A percentile compares a stretch with the other conserved stretches of the same genome.
Conservation (phyloP, 305 asterid species). For the Fraxinus angustifolia region DNA sequence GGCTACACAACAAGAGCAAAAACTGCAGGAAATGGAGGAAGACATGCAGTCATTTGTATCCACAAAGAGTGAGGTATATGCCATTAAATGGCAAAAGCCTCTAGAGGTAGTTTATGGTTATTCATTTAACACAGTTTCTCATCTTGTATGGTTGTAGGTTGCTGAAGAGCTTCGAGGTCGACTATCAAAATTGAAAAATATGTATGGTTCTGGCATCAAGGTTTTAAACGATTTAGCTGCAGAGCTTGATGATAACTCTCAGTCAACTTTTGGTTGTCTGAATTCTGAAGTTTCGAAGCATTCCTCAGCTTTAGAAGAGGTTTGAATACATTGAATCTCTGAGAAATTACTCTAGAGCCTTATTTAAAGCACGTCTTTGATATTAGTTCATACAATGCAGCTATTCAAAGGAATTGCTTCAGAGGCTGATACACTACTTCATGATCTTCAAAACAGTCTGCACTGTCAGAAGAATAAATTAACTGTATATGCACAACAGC, state of each 20-base stretch:
- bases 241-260: constrained; percentile 40
- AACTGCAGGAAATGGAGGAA: constrained; percentile 42
- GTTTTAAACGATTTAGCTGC: constrained; percentile 36
- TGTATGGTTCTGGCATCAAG: constrained; percentile 30
- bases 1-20: constrained; percentile 40
- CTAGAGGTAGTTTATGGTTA: background rate
- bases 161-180: constrained; percentile 37
- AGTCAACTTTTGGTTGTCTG: constrained; percentile 34
- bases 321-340: background rate
- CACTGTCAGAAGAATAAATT: constrained; percentile 29
- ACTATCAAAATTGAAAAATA: constrained; percentile 35
- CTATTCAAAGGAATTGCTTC: constrained; percentile 22
- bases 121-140: constrained; percentile 8
- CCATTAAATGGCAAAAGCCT: constrained; percentile 4
- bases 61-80: constrained; percentile 43
- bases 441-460: constrained; percentile 37
- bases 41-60: constrained; percentile 35
- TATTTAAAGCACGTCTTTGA: background rate
- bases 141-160: constrained; percentile 29
- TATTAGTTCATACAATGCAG: constrained; percentile 20
- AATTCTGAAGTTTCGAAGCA: constrained; percentile 41
- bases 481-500: constrained; percentile 34
- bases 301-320: constrained; percentile 35
- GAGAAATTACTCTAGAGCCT: background rate
- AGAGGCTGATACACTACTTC: constrained; percentile 29